Conservation (phyloP, 768 basidiomycete genomes). For the Hericium coralloides region DNA sequence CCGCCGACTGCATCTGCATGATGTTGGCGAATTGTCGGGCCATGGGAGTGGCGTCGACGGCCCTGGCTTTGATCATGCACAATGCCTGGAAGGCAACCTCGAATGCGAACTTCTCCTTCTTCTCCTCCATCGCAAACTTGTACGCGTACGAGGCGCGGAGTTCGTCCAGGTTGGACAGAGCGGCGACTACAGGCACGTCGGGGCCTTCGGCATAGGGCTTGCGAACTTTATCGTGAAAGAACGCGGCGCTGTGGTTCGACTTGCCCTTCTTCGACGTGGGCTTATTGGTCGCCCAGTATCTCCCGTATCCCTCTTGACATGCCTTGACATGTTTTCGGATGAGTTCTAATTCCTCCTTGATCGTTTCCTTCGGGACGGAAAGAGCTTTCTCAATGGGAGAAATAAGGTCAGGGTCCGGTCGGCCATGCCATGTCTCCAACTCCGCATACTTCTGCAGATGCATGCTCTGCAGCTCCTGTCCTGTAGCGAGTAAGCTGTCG, state of each 20-base stretch:
- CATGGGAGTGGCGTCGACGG: neutral
- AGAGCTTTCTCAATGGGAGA: neutral
- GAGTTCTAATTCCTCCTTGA: neutral
- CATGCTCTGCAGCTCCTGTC: constrained; percentile 8
- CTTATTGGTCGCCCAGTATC: neutral
- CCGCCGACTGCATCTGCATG: neutral
- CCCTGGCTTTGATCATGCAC: constrained; percentile 10
- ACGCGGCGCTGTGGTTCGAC: neutral
- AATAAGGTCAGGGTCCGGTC: neutral
- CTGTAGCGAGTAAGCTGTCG: constrained; percentile 33
- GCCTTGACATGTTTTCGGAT: neutral
- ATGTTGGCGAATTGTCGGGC: neutral
- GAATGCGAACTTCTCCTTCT: constrained; percentile 2
- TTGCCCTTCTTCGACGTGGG: neutral
- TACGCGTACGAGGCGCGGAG: constrained; percentile 11
- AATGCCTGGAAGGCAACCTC: constrained; percentile 3
- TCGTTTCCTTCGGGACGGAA: neutral
- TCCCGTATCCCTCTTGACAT: neutral
- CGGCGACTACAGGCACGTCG: constrained; percentile 1
- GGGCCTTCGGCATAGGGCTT: constrained; percentile 3
- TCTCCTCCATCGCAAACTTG: neutral
- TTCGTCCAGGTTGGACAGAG: constrained; percentile 2
- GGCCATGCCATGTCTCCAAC: neutral
- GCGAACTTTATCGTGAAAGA: neutral
- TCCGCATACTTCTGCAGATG: neutral